phyloP scores from a whole-genome alignment of 192 early-diverging fungal species.

The Jimgerdemannia flammicorona region DNA sequence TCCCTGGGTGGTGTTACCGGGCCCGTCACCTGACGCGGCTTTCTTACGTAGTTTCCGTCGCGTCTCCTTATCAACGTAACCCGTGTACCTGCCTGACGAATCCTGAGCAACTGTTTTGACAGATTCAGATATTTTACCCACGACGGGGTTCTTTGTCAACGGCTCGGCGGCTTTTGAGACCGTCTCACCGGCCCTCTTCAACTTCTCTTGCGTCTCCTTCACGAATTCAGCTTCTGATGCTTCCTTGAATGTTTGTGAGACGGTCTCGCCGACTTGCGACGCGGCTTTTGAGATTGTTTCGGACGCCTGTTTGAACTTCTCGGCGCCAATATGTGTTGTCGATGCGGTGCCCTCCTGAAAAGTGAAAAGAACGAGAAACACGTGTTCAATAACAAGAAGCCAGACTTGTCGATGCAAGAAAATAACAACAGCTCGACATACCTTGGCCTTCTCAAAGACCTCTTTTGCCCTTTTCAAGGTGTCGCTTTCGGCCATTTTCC shows the following conservation, averaged over 20 bases:
- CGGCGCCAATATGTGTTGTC: slow-evolving; percentile 31
- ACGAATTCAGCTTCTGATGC: slow-evolving; percentile 74
- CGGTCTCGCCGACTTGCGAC: slow-evolving; percentile 58
- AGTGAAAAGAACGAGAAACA: neutral
- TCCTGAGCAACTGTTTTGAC: slow-evolving; percentile 71
- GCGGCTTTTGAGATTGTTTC: slow-evolving; percentile 70
- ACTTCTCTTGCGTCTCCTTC: slow-evolving; percentile 72
- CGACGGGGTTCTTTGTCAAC: slow-evolving; percentile 33
- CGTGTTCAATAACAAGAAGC: neutral
- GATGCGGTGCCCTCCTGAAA: slow-evolving; percentile 35
- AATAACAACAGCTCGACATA: slow-evolving; percentile 8
- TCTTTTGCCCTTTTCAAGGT: slow-evolving; percentile 85
- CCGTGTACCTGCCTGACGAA: slow-evolving; percentile 65
- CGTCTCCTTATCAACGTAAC: slow-evolving; percentile 73
- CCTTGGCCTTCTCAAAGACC: slow-evolving; percentile 55
- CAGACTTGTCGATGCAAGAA: neutral
- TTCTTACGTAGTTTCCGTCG: slow-evolving; percentile 55
- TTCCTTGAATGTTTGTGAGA: slow-evolving; percentile 61
- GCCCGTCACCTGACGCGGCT: slow-evolving; percentile 16
- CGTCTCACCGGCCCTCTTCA: slow-evolving; percentile 33
- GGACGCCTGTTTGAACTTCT: slow-evolving; percentile 54
- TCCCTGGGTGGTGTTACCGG: slow-evolving; percentile 4
- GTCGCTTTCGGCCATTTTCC: slow-evolving; percentile 81
- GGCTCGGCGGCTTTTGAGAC: slow-evolving; percentile 32
- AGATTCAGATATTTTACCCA: slow-evolving; percentile 58